Base-by-base conservation (phyloP, 805 yeast genomes). In the Teunomyces cretensis region DNA sequence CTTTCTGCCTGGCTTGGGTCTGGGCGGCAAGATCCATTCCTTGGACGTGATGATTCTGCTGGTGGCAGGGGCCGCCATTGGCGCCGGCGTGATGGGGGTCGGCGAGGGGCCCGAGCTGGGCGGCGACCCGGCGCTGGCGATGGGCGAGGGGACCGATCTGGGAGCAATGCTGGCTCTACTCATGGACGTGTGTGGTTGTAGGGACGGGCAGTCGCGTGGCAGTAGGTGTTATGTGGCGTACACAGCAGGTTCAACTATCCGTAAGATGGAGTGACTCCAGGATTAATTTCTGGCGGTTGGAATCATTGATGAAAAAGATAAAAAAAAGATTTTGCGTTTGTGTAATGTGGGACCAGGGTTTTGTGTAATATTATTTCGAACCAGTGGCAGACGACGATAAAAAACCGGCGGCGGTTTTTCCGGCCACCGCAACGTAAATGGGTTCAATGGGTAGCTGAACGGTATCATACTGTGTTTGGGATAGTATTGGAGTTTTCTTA, bases 1-100 rank as follows among this genome's bases (percentile, higher is more conserved):
- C 62, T 81, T 81, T 45, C 73, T 58, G 3, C 83, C 84, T 0
- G 84, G 84, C 53, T 79, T 78, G 4, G 84, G 84, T 45, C 84
- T 63, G 6, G 84, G 84, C 5, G 84, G 84, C 35, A 80, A 61
- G 11, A 78, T 76, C 83, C 84, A 80, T 48, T 77, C 82, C 41
- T 71, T 76, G 8, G 81, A 75, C 2, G 86, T 80, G 48, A 77
- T 75, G 17, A 82, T 81, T 53, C 74, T 76, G 5, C 81, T 75
- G 31, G 49, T 42, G 9, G 40, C 47, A 6, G 33, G 24, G 4
- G 41, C 32, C 27, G 45, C 30, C 27, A 13, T 19, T 17, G 26
- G 33, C 16, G 45, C 19, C 9, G 45, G 15, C 22, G 42, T 14
- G 16, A 17, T 30, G 9, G 44, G 17, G 6, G 42, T 31, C 11